Base-by-base conservation (phyloP, 805 yeast species). In the Brettanomyces naardenensis region DNA sequence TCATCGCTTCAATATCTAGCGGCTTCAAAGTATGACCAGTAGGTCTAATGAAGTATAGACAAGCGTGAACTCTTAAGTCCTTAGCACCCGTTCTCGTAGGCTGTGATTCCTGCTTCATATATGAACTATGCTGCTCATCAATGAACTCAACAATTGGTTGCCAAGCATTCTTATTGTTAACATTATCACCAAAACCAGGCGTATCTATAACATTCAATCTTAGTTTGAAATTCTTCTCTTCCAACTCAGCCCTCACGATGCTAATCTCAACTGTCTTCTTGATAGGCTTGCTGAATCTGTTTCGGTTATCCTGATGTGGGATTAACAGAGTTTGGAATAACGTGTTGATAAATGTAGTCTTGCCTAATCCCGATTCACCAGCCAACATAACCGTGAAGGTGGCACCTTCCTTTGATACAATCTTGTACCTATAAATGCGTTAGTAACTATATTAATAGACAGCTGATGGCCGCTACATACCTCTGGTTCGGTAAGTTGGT, bases 151-250 rank as follows among this genome's bases (percentile, higher is more conserved):
- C 69, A 49, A 87, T 73, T 28, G 95, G 87, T 42, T 79, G 80
- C 94, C 95, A 87, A 32, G 92, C 71, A 56, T 82, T 80, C 52
- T 71, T 73, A 63, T 88, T 89, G 65, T 88, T 82, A 46, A 87
- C 82, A 58, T 81, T 83, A 57, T 86, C 94, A 43, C 96, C 97
- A 58, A 87, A 86, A 1, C 96, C 96, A 6, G 95, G 95, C 2
- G 96, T 86, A 61, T 88, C 96, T 51, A 89, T 78, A 40, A 89
- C 71, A 48, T 87, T 87, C 46, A 89, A 73, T 44, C 81, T 72
- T 48, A 85, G 71, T 47, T 69, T 71, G 62, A 89, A 84, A 56
- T 82, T 85, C 60, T 84, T 80, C 56, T 89, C 97, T 56, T 80
- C 92, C 47, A 85, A 69, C 41, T 75, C 71, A n/a, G 92, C 90